A percentile compares a stretch with the other conserved stretches of the same genome.
Evolutionary conservation across 805 yeast species (phyloP).

Genomic region (Kuraishia capsulata): DNA sequence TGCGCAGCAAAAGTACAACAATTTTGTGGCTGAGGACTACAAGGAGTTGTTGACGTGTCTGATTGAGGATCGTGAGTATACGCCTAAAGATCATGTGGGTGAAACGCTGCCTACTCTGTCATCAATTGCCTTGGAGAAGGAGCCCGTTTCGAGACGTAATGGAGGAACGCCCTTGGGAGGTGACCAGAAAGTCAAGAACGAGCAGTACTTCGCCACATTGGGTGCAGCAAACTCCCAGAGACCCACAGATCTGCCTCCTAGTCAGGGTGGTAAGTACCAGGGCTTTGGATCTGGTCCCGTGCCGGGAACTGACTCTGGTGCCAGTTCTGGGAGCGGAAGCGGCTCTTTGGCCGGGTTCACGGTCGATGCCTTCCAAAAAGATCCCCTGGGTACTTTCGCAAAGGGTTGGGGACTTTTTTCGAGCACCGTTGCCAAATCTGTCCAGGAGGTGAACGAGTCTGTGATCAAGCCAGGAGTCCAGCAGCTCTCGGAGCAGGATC

Average conservation of each 20-base stretch:
- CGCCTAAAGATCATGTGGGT: constrained; percentile 51
- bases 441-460: constrained; percentile 75
- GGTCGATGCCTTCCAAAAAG: constrained; percentile 61
- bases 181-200: constrained; percentile 53
- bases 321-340: constrained; percentile 17
- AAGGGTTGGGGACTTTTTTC: constrained; percentile 95
- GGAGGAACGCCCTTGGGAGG: constrained; percentile 3
- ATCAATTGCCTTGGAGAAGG: constrained; percentile 4
- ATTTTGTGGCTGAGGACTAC: constrained; percentile 91
- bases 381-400: constrained; percentile 84
- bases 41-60: constrained; percentile 69
- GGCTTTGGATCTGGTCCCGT: constrained; percentile 85
- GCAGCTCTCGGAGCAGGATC: constrained; percentile 71
- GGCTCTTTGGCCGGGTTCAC: constrained; percentile 50
- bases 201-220: constrained; percentile 70
- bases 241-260: constrained; percentile 78
- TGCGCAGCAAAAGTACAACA: constrained; percentile 71
- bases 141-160: too few relatives aligned
- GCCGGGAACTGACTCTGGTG: constrained; percentile 22
- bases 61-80: constrained; percentile 65
- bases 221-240: constrained; percentile 66
- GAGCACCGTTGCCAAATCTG: constrained; percentile 73
- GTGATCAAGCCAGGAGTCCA: constrained; percentile 89
- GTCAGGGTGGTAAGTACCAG: constrained; percentile 86
- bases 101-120: constrained; percentile 26